phyloP scores from a whole-genome alignment of 225 moss, liverwort and hornwort species.

The Rhytidiadelphus loreus region DNA sequence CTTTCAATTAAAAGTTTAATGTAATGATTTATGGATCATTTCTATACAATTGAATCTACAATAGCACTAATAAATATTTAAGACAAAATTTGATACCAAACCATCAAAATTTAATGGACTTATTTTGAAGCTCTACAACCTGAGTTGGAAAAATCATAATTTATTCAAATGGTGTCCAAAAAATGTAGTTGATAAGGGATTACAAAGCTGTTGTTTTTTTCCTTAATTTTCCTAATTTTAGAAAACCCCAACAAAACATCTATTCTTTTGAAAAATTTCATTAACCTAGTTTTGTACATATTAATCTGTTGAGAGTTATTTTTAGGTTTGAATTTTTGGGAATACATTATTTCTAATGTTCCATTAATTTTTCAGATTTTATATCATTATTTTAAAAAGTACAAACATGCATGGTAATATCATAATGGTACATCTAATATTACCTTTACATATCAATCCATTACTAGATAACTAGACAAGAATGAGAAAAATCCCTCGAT shows the following conservation, averaged over 20 bases:
- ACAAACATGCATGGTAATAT: neutral
- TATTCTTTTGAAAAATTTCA: neutral
- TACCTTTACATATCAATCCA: neutral
- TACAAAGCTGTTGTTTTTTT: too few relatives aligned
- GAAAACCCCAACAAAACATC: rapidly evolving
- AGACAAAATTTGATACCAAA: neutral
- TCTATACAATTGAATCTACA: too few relatives aligned
- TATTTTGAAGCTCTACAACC: neutral
- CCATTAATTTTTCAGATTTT: neutral
- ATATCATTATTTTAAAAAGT: neutral
- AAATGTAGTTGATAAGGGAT: neutral
- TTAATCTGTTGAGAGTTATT: neutral
- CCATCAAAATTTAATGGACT: neutral
- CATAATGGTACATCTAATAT: neutral
- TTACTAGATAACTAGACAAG: neutral
- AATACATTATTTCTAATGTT: neutral
- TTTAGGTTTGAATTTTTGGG: neutral
- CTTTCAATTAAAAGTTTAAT: too few relatives aligned
- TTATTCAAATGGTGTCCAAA: neutral
- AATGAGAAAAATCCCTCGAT: neutral
- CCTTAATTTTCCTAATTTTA: too few relatives aligned
- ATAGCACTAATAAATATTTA: too few relatives aligned
- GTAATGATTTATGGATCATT: too few relatives aligned
- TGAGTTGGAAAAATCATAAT: neutral
- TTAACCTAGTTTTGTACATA: neutral